A percentile compares a stretch with the other conserved stretches of the same genome.
Conservation (phyloP, 441 rosid genomes). For the Hypseocharis bilobata region DNA sequence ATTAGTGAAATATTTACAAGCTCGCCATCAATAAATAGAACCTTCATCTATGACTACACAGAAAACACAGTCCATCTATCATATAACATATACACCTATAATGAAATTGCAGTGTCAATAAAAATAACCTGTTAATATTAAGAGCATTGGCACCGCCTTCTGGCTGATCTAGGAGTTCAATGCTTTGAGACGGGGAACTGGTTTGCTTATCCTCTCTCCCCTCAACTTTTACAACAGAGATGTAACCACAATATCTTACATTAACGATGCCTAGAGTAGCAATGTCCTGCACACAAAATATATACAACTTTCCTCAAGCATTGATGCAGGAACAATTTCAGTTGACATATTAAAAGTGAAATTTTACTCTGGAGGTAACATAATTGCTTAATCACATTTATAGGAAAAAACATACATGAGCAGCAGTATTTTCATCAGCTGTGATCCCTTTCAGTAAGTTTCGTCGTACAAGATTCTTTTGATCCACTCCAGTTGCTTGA, state of each 20-base stretch:
- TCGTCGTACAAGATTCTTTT: constrained; percentile 46
- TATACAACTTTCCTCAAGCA: constrained; percentile 26
- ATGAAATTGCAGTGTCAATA: background rate
- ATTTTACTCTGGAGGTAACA: constrained; percentile 7
- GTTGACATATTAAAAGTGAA: background rate
- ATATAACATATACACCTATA: background rate
- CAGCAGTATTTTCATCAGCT: constrained; percentile 74
- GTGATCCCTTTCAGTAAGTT: constrained; percentile 75
- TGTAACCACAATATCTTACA: constrained; percentile 58
- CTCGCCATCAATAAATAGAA: background rate
- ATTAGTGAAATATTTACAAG: background rate
- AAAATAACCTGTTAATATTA: constrained; percentile 57
- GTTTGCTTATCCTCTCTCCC: constrained; percentile 39
- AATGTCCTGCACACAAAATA: constrained; percentile 43
- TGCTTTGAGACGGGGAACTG: constrained; percentile 35
- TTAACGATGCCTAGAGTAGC: constrained; percentile 65
- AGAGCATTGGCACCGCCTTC: constrained; percentile 74
- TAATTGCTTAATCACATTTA: constrained; percentile 13
- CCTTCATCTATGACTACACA: background rate
- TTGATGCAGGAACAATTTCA: constrained; percentile 14
- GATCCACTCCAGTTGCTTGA: constrained; percentile 46
- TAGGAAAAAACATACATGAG: constrained; percentile 41
- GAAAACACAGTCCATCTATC: background rate
- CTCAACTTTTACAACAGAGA: constrained; percentile 51
- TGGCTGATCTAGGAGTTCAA: constrained; percentile 60